Percentiles rank a stretch among this genome's conserved stretches.
phyloP scores from a whole-genome alignment of 768 basidiomycete genomes.

The Multifurca ochricompacta region DNA sequence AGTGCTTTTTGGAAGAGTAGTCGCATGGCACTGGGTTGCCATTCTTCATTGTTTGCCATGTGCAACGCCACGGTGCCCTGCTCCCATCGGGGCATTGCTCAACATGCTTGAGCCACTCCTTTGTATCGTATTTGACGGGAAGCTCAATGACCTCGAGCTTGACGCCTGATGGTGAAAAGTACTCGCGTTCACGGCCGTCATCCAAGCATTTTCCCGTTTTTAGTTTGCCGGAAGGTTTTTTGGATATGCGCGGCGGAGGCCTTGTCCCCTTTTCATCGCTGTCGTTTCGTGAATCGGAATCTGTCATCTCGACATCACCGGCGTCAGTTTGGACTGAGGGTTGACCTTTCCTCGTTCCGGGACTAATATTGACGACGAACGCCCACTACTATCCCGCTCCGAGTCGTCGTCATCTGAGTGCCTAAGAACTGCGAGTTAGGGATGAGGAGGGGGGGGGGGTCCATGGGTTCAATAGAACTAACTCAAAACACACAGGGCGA shows the following conservation, averaged over 20 bases:
- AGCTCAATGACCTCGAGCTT: constrained; percentile 22
- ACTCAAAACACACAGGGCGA: background rate
- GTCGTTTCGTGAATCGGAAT: background rate
- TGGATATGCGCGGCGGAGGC: background rate
- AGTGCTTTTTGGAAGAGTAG: constrained; percentile 49
- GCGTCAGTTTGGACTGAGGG: background rate
- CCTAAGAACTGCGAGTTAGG: background rate
- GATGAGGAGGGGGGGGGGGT: background rate
- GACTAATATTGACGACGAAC: background rate
- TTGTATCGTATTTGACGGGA: constrained; percentile 19
- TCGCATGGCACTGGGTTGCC: constrained; percentile 32
- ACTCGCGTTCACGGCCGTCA: constrained; percentile 12
- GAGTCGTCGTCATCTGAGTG: constrained; percentile 8
- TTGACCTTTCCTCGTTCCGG: background rate
- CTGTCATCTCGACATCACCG: constrained; percentile 5
- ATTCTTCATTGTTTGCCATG: constrained; percentile 32
- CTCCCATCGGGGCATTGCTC: constrained; percentile 17
- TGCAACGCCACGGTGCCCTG: constrained; percentile 31
- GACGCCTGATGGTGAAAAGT: constrained; percentile 15
- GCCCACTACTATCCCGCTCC: background rate
- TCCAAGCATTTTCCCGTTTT: background rate
- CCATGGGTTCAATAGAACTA: background rate
- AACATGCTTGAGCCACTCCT: constrained; percentile 17
- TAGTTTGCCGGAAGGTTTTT: constrained; percentile 2
- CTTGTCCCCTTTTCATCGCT: background rate